Conservation (phyloP, 2,329 filamentous ascomycete genomes). For the Colletotrichum chlorophyti region DNA sequence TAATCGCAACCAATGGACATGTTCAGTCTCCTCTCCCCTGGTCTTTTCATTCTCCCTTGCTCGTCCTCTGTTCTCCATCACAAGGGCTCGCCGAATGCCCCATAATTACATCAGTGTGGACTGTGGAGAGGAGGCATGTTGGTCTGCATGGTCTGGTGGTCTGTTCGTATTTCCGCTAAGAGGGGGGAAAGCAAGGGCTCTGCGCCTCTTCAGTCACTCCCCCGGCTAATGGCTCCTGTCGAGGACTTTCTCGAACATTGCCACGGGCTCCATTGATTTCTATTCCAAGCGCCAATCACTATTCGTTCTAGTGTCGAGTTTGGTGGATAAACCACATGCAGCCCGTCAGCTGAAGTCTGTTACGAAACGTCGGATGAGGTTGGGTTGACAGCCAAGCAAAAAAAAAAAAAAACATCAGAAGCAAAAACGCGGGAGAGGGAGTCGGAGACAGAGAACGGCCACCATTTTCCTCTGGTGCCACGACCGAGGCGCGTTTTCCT, state of each 20-base stretch:
- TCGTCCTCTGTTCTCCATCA: conserved; percentile 11
- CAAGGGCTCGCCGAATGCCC: conserved; percentile 7
- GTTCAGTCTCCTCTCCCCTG: no score
- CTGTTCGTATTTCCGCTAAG: conserved; percentile 24
- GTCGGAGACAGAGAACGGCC: not conserved
- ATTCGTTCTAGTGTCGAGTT: no score
- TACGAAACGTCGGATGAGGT: conserved; percentile 3
- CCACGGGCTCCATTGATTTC: conserved; percentile 20
- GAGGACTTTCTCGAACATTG: conserved; percentile 16
- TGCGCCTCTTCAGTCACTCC: no score
- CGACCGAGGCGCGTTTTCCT: conserved; percentile 11
- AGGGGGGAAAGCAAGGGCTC: no score
- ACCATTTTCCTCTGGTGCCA: no score
- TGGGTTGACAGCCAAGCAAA: conserved; percentile 14
- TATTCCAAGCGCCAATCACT: no score
- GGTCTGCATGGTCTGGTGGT: conserved; percentile 23
- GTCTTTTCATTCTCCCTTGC: no score
- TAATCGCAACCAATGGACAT: no score
- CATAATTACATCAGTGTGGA: conserved; percentile 26
- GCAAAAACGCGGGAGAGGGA: no score
- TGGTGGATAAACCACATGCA: no score
- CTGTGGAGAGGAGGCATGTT: no score
- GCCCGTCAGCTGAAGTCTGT: not conserved
- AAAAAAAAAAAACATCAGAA: not conserved
- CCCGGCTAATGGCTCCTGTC: conserved; percentile 13